A percentile compares a stretch with the other conserved stretches of the same genome.
Conservation (phyloP, 139 green algal genomes). For the Chlamydomonas urium region DNA sequence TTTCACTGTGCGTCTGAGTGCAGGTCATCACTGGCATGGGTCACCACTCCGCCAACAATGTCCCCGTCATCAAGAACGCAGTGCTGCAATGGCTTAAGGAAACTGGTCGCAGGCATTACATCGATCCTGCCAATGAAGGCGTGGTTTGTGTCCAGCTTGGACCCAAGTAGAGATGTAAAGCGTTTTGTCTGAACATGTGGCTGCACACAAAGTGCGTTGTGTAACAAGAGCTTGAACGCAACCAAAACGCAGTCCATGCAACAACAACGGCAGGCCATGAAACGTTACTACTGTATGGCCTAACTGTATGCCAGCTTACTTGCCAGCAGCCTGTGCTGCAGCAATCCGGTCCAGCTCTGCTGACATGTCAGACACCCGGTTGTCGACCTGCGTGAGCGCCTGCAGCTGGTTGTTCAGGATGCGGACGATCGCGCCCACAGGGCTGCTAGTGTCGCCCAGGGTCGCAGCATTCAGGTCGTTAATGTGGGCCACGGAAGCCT, state of each 20-base stretch:
- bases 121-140: constrained; percentile 11
- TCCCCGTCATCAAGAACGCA: constrained; percentile 13
- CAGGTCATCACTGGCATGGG: constrained; percentile 15
- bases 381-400: constrained; percentile 23
- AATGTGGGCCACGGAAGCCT: constrained; percentile 38
- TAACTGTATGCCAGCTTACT: too few relatives aligned
- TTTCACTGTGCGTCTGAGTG: not conserved
- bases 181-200: too few relatives aligned
- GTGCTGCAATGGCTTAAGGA: constrained; percentile 9
- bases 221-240: too few relatives aligned
- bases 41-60: constrained; percentile 6
- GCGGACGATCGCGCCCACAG: constrained; percentile 72
- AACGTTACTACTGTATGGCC: too few relatives aligned
- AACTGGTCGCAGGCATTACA: not conserved
- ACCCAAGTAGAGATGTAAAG: not conserved
- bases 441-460: constrained; percentile 52
- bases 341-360: constrained; percentile 1
- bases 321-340: too few relatives aligned
- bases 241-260: too few relatives aligned
- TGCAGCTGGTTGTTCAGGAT: constrained; percentile 90
- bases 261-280: too few relatives aligned
- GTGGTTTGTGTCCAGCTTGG: constrained; percentile 12
- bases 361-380: constrained; percentile 9
- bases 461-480: constrained; percentile 50
- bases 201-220: too few relatives aligned